Evolutionary conservation across 208 protist genomes (phyloP), one percentile per base, ranked within the genome.

Genomic region (Strigomonas culicis): DNA sequence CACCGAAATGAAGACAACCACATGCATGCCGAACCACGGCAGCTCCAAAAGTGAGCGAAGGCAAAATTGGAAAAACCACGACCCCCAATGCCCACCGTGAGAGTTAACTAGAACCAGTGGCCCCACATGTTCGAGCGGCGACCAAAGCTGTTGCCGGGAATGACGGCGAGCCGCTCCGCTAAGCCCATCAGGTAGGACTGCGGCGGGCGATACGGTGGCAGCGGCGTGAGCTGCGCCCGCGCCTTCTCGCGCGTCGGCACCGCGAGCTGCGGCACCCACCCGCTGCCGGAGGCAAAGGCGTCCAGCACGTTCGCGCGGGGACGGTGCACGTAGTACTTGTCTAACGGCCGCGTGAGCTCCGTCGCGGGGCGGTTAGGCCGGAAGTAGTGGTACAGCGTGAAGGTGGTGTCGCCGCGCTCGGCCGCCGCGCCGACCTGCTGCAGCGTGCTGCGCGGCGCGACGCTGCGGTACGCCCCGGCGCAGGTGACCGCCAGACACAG

Each of bases 181-280:
- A 95, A 74, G 10, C 90, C 90, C 84, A 93, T 93, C 44, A 93
- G 61, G 66, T 95, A 95, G 58, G 77, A 90, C 63, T 89, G 82
- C 1, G 90, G 90, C 3, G 90, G 84, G 0, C 62, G 60, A 70
- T 91, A 95, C 4, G 67, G 62, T 10, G 73, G 77, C 32, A 87
- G 69, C 1, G 86, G 80, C 8, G 89, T 77, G 17, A 76, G 60
- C 59, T 63, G 66, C 32, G 8, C 55, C 3, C 71, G 50, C 17
- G 36, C 43, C 68, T 63, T 72, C 25, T 41, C 61, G 2, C 86
- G 72, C 61, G 75, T 74, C 22, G 85, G 88, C 39, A 77, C 44
- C 59, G 86, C 72, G 63, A 93, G 74, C 61, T 72, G 65, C 21
- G 89, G 89, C 24, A 36, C 63, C 85, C 85, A 92, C 52, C 27